Base-by-base conservation (phyloP, 306 rosid species). In the Malus sieversii region DNA sequence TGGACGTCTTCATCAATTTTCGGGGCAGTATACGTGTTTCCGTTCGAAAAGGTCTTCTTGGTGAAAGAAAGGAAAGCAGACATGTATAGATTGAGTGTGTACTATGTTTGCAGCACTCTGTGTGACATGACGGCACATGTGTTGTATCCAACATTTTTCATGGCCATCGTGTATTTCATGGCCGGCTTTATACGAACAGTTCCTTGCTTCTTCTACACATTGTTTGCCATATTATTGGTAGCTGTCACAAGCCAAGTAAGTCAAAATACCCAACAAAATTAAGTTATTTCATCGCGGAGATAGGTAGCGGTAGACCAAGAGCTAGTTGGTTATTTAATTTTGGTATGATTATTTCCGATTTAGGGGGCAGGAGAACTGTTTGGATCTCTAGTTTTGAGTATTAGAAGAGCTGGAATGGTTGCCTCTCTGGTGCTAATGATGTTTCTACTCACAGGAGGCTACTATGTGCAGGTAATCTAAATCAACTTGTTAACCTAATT, bases 291-390 rank as follows among this genome's bases (percentile, higher is more conserved):
- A 9, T 40, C 11, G 45, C 3, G 45, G 45, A 9, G 12, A 40
- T 2, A 40, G 45, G 12, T 40, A 40, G 3, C 45, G 9, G 12
- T 9, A 40, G 45, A 9, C 12, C 9, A 40, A 40, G 12, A 40
- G 45, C 45, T 40, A 6, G 45, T 40, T 2, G 45, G 3, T 40
- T 40, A 40, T 61, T 67, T 19, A 65, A 45, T 29, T 45, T 32
- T 6, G 63, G 51, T 46, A 66, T 15, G 69, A 51, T 72, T 42
- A 20, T 74, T 45, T 66, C 35, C 58, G 10, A 78, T 63, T 63
- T 27, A 92, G 98, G 97, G 98, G 4, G 98, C 97, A 23, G 98
- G 98, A 75, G 98, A 95, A 76, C 70, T 92, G 8, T 90, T 95
- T 84, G 98, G 98, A 84, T 97, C 97, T 42, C 85, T 97, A 22